Evolutionary conservation across 208 protist genomes (phyloP).

Genomic region (Trypanosoma rangeli): DNA sequence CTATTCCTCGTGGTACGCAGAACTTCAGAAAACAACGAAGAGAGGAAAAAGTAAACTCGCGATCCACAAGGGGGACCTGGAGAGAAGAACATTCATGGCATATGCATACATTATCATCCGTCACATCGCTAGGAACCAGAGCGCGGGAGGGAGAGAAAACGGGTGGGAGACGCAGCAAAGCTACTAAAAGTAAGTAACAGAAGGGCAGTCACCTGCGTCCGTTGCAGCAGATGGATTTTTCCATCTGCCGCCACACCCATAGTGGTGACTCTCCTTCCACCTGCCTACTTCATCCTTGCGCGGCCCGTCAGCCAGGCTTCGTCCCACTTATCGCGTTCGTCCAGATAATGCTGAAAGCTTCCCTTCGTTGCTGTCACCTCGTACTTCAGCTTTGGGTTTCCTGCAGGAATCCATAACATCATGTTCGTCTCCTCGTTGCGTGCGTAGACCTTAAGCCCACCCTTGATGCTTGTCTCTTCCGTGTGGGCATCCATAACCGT

Average conservation of each 20-base stretch:
- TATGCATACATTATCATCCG: not conserved
- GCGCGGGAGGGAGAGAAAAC: too few relatives aligned
- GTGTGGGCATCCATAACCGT: slow-evolving; percentile 91
- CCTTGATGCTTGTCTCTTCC: slow-evolving; percentile 88
- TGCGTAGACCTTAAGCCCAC: slow-evolving; percentile 89
- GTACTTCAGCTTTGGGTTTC: slow-evolving; percentile 89
- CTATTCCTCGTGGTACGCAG: not conserved
- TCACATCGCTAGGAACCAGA: not conserved
- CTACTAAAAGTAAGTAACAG: too few relatives aligned
- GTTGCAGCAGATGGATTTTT: too few relatives aligned
- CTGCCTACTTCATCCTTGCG: slow-evolving; percentile 82
- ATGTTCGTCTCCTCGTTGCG: slow-evolving; percentile 91
- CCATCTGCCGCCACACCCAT: too few relatives aligned
- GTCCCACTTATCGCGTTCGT: slow-evolving; percentile 91
- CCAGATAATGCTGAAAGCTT: slow-evolving; percentile 89
- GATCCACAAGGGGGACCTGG: not conserved
- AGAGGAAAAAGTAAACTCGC: not conserved
- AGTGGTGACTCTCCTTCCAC: not conserved
- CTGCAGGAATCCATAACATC: slow-evolving; percentile 88
- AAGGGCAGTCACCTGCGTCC: too few relatives aligned
- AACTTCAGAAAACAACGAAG: not conserved
- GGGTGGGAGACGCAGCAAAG: too few relatives aligned
- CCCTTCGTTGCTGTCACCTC: slow-evolving; percentile 80
- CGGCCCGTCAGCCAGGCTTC: slow-evolving; percentile 90
- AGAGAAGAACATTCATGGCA: not conserved